Conservation (phyloP, 345 rosid species). For the Conringia planisiliqua region DNA sequence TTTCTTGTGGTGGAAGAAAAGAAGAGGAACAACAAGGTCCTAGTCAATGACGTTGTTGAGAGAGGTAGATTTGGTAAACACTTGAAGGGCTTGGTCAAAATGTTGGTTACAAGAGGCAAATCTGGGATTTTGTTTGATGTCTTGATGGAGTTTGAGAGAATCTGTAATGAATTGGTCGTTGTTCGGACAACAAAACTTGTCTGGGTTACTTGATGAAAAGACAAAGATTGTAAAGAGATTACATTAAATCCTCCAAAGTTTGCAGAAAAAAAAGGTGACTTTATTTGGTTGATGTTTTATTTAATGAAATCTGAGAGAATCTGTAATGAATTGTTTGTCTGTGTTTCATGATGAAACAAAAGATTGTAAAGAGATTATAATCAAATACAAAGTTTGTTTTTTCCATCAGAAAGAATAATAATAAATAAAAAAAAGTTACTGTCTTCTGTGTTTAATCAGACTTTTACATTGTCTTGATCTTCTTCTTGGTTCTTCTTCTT, state of each 20-base stretch:
- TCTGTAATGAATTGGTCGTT: constrained; percentile 43
- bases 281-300: constrained; percentile 32
- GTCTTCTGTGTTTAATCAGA: background rate
- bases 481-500: constrained; percentile 33
- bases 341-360: constrained; percentile 32
- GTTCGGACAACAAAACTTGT: constrained; percentile 31
- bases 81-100: constrained; percentile 48
- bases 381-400: background rate
- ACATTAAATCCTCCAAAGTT: background rate
- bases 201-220: constrained; percentile 32
- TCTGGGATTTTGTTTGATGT: constrained; percentile 47
- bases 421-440: background rate
- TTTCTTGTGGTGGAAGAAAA: constrained; percentile 40
- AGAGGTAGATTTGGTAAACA: constrained; percentile 41
- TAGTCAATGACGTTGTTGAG: constrained; percentile 41
- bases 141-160: constrained; percentile 60
- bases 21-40: constrained; percentile 30
- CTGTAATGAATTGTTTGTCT: constrained; percentile 37
- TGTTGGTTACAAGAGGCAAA: constrained; percentile 48
- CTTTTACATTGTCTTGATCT: constrained; percentile 32
- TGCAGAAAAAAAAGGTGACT: background rate
- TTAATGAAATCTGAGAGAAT: constrained; percentile 52
- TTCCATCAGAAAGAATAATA: constrained; percentile 13
- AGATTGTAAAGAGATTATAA: background rate
- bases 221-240: background rate